Conservation (phyloP, 2,329 filamentous ascomycete genomes). For the Aspergillus caelatus region DNA sequence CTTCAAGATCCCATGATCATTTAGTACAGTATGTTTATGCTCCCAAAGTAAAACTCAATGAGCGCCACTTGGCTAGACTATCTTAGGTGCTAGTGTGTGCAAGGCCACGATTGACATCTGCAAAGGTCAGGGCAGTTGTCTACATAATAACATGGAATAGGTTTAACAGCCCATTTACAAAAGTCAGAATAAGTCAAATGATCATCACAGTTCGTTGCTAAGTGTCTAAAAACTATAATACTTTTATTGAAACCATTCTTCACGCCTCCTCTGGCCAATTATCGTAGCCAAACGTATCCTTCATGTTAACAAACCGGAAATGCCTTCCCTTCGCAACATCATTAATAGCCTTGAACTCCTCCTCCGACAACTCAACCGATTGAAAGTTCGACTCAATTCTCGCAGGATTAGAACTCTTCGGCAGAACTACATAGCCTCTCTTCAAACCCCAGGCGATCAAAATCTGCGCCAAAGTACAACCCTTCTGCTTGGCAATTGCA, state of each 20-base stretch:
- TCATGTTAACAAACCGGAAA: conserved; percentile 78
- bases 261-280: conserved; percentile 64
- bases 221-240: not conserved
- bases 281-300: conserved; percentile 76
- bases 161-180: not conserved
- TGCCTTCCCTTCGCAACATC: conserved; percentile 67
- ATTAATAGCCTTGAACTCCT: conserved; percentile 64
- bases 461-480: conserved; percentile 62
- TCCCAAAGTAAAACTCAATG: too few species aligned
- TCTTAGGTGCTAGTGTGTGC: too few species aligned
- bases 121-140: too few species aligned
- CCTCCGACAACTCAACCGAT: conserved; percentile 60
- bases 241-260: not conserved
- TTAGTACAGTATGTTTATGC: too few species aligned
- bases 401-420: conserved; percentile 69
- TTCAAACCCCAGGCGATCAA: conserved; percentile 68
- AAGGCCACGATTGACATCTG: too few species aligned
- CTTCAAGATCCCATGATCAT: too few species aligned
- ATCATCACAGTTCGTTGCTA: not conserved
- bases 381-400: conserved; percentile 71
- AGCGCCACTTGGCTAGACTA: too few species aligned
- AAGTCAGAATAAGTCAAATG: not conserved
- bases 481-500: conserved; percentile 59
- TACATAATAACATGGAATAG: not conserved
- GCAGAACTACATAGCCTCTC: conserved; percentile 68